Evolutionary conservation across 2,329 filamentous ascomycete genomes (phyloP).

Genomic region (Talaromyces sp.): DNA sequence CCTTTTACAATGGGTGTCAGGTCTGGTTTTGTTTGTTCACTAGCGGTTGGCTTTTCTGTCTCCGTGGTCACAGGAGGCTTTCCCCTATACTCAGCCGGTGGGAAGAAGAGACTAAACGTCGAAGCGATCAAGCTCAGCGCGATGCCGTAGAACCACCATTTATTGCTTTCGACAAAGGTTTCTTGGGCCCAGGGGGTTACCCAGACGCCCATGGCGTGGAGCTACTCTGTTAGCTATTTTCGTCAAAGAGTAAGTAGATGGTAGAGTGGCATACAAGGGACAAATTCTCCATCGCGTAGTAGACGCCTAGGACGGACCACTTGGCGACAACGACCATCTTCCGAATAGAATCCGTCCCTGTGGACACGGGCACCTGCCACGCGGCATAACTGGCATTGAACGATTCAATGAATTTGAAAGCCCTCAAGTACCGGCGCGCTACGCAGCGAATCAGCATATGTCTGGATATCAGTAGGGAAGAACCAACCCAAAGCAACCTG

Average conservation of each 20-base stretch:
- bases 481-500: conserved; percentile 41
- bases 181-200: conserved; percentile 36
- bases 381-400: conserved; percentile 50
- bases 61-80: not conserved
- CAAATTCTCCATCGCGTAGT: conserved; percentile 61
- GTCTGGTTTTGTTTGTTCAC: conserved; percentile 5
- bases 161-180: conserved; percentile 57
- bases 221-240: conserved; percentile 20
- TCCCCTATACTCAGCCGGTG: conserved; percentile 13
- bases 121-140: conserved; percentile 43
- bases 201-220: conserved; percentile 50
- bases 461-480: not conserved
- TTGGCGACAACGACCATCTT: conserved; percentile 50
- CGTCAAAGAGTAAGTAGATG: not conserved
- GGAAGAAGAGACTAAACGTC: conserved; percentile 23
- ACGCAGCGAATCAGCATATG: not conserved
- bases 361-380: conserved; percentile 17
- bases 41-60: conserved; percentile 25
- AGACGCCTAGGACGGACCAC: conserved; percentile 59
- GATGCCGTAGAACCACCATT: conserved; percentile 65
- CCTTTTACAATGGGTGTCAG: conserved; percentile 38
- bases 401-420: conserved; percentile 63
- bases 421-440: conserved; percentile 57
- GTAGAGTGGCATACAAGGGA: conserved; percentile 51
- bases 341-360: conserved; percentile 20